phyloP scores from a whole-genome alignment of 805 yeast species.

The Ogataea henricii region DNA sequence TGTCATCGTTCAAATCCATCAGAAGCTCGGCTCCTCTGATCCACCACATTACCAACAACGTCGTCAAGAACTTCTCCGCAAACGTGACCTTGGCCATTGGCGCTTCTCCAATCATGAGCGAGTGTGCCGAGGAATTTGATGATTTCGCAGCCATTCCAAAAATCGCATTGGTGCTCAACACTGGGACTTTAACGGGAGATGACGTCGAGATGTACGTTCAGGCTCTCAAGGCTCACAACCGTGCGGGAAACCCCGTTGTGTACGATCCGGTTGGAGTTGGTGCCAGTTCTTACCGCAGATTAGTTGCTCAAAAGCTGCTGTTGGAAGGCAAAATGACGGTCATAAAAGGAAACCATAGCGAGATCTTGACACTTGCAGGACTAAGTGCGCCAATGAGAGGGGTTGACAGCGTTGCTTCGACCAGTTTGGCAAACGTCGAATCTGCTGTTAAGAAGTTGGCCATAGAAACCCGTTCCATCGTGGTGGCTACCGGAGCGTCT shows the following conservation, averaged over 20 bases:
- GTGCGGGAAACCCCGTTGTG: constrained; percentile 58
- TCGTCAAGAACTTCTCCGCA: constrained; percentile 87
- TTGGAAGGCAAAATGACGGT: constrained; percentile 61
- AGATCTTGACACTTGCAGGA: constrained; percentile 64
- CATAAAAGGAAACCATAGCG: constrained; percentile 87
- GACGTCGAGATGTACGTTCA: constrained; percentile 43
- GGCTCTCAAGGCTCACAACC: constrained; percentile 64
- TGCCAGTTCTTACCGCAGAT: constrained; percentile 62
- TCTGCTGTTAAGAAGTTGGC: constrained; percentile 53
- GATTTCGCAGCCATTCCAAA: constrained; percentile 62
- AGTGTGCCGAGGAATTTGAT: constrained; percentile 61
- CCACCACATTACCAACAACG: constrained; percentile 86
- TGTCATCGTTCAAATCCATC: constrained; percentile 10
- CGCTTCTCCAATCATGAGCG: constrained; percentile 89
- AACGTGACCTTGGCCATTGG: constrained; percentile 83
- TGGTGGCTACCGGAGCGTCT: constrained; percentile 67
- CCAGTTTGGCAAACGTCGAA: constrained; percentile 30
- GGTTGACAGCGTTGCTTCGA: constrained; percentile 52
- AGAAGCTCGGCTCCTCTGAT: constrained; percentile 54
- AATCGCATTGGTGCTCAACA: constrained; percentile 63
- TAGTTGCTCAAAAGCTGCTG: constrained; percentile 50
- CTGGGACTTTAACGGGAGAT: constrained; percentile 66
- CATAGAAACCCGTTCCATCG: constrained; percentile 51
- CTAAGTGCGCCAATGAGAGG: constrained; percentile 59
- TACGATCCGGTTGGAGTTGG: constrained; percentile 96